Evolutionary conservation across 139 green algal species (phyloP).

Genomic region (Closterium sp.): DNA sequence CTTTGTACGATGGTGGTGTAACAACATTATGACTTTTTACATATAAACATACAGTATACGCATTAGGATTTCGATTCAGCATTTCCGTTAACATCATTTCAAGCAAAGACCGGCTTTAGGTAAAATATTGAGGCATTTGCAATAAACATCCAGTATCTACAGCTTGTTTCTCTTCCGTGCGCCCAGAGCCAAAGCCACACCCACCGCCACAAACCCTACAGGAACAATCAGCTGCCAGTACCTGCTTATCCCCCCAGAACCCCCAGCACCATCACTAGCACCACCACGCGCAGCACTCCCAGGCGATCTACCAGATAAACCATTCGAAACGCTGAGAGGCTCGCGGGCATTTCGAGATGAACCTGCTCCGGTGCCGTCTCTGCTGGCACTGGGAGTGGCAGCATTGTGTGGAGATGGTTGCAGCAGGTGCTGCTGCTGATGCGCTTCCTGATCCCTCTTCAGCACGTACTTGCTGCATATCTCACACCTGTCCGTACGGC

Average conservation of each 20-base stretch:
- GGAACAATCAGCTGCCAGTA: neutral
- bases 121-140: too few species aligned
- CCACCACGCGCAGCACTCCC: too few species aligned
- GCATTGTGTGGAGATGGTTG: neutral
- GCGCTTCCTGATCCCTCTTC: neutral
- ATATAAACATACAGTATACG: too few species aligned
- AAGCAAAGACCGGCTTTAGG: too few species aligned
- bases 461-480: conserved; percentile 2
- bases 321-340: too few species aligned
- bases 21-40: too few species aligned
- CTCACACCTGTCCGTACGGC: neutral
- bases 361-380: too few species aligned
- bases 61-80: too few species aligned
- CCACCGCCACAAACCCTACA: neutral
- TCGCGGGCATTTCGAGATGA: too few species aligned
- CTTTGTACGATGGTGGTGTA: too few species aligned
- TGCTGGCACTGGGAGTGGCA: neutral
- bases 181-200: neutral
- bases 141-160: neutral
- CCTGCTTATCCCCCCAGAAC: neutral
- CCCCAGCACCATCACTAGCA: neutral
- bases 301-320: too few species aligned
- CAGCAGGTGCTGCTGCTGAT: neutral
- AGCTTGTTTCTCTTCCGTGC: neutral
- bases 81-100: too few species aligned